phyloP scores from a whole-genome alignment of 768 basidiomycete genomes.

The Leccinum sublutescens region DNA sequence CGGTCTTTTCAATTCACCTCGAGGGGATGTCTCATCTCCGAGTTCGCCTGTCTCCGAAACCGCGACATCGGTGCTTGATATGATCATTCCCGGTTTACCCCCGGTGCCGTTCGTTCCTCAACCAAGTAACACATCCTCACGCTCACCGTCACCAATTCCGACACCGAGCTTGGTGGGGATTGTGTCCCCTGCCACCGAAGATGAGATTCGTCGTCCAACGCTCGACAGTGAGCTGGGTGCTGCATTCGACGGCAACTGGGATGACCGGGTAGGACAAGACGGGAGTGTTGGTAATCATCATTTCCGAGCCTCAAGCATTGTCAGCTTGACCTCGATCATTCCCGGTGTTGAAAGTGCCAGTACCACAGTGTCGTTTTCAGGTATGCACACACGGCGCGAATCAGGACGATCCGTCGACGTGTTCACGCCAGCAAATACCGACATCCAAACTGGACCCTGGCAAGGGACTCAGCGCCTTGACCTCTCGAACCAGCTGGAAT shows the following conservation, averaged over 20 bases:
- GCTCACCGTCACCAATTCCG: constrained; percentile 21
- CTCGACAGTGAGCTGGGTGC: constrained; percentile 61
- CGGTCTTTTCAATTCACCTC: constrained; percentile 54
- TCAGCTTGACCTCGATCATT: constrained; percentile 42
- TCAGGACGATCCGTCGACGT: neutral
- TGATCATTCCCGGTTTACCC: constrained; percentile 35
- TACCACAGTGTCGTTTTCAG: constrained; percentile 3
- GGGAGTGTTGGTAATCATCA: constrained; percentile 40
- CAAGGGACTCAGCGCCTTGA: constrained; percentile 3
- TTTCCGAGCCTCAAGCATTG: constrained; percentile 54
- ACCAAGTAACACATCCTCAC: constrained; percentile 27
- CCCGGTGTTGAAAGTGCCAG: constrained; percentile 26
- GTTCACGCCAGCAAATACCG: constrained; percentile 2
- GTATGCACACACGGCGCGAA: neutral
- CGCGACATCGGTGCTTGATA: constrained; percentile 25
- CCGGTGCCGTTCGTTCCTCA: constrained; percentile 35
- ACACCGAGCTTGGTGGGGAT: constrained; percentile 6
- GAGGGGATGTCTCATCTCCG: constrained; percentile 9
- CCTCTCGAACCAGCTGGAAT: constrained; percentile 28
- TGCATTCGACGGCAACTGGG: constrained; percentile 38
- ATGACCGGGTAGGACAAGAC: constrained; percentile 1
- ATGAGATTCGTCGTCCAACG: constrained; percentile 30
- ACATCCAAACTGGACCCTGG: constrained; percentile 13
- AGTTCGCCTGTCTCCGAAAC: constrained; percentile 14
- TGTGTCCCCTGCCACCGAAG: constrained; percentile 8